Percentiles rank a stretch among this genome's conserved stretches.
These are phyloP conservation scores for Magnolia changhungtana DNA, from an alignment of 164 flowering plant species.

Conservation along the genomic window DNA sequence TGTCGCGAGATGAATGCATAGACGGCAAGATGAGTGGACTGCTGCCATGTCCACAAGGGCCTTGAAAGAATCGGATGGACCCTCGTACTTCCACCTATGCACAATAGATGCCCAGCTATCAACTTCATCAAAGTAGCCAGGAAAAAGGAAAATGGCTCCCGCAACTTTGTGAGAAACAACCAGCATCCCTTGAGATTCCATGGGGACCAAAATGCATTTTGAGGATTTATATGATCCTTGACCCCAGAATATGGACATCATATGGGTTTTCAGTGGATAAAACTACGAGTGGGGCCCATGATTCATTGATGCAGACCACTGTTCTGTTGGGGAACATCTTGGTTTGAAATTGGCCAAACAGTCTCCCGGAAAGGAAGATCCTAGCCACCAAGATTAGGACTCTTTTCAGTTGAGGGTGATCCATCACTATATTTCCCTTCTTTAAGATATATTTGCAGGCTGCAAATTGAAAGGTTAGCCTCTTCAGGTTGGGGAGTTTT, in stretches of 20 bases:
- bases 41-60: slow-evolving; percentile 99
- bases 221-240: not conserved
- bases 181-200: too few species aligned
- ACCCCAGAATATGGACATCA: not conserved
- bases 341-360: too few species aligned
- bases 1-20: slow-evolving; percentile 88
- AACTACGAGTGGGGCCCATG: not conserved
- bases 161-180: not conserved
- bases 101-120: not conserved
- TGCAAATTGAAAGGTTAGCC: too few species aligned
- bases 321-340: too few species aligned
- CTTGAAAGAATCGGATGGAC: slow-evolving; percentile 98
- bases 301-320: not conserved
- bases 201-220: not conserved
- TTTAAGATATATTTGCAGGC: too few species aligned
- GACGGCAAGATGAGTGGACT: slow-evolving; percentile 98
- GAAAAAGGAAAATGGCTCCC: not conserved
- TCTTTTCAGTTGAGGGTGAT: too few species aligned
- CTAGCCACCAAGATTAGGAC: too few species aligned
- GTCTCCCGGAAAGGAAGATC: too few species aligned
- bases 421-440: too few species aligned
- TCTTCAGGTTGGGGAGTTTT: too few species aligned
- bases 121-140: too few species aligned
- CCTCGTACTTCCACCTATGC: slow-evolving; percentile 89
- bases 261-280: not conserved